Conservation (phyloP, 306 rosid species). For the Prunus dulcis region DNA sequence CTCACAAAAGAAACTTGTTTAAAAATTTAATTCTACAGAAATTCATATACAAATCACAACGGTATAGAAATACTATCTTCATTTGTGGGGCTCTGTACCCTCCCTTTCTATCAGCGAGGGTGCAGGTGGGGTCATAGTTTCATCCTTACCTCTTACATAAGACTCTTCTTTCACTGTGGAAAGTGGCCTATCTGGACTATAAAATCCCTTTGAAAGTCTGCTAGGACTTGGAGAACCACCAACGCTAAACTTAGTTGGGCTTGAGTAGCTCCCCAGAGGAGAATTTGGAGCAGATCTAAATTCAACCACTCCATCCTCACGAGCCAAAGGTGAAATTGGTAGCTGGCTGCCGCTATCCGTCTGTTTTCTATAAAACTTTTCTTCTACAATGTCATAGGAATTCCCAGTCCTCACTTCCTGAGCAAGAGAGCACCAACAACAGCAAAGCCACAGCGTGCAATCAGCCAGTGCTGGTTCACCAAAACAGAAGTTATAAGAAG, state of each 20-base stretch:
- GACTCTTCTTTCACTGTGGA: constrained; percentile 52
- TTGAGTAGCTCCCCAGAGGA: constrained; percentile 37
- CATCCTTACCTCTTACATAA: constrained; percentile 42
- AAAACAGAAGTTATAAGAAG: constrained; percentile 70
- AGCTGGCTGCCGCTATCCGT: constrained; percentile 15
- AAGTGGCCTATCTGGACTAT: constrained; percentile 48
- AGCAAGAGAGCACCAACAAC: constrained; percentile 97
- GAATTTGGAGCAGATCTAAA: constrained; percentile 40
- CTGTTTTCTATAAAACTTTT: constrained; percentile 41
- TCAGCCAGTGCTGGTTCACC: constrained; percentile 65
- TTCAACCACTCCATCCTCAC: constrained; percentile 39
- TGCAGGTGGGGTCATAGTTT: constrained; percentile 71
- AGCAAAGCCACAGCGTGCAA: constrained; percentile 81
- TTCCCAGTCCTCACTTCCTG: constrained; percentile 82
- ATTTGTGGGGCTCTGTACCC: constrained; percentile 9
- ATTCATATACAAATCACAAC: constrained; percentile 3
- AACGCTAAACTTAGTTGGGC: constrained; percentile 34
- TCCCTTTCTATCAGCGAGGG: constrained; percentile 55
- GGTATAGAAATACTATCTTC: background rate
- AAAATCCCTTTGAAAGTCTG: constrained; percentile 30
- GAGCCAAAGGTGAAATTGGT: constrained; percentile 46
- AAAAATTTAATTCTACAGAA: background rate
- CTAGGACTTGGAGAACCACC: constrained; percentile 42
- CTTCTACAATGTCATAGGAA: constrained; percentile 60
- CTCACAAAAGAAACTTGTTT: background rate